Evolutionary conservation across 1,284 basidiomycete species (phyloP), one percentile per base, ranked within the genome.

Genomic region (Fistulina hepatica): DNA sequence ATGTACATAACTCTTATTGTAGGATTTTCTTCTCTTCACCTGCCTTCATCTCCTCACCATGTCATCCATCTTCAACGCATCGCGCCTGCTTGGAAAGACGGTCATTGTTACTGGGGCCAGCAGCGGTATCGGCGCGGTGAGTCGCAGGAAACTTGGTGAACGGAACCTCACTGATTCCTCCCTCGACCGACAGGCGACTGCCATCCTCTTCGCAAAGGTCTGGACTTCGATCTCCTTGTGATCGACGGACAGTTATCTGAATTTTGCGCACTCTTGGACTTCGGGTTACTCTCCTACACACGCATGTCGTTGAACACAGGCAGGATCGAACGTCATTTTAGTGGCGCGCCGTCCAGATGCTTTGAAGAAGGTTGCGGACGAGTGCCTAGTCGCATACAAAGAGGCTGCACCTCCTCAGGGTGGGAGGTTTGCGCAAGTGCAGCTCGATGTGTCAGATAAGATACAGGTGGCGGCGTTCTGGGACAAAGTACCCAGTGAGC

Each of bases 81-180:
- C 80, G 38, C 74, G 81, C 48, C 61, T 93, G 25, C 57, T 82
- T 36, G 81, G 81, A 55, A 91, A 92, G 64, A 90, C 78, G 9
- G 81, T 93, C 42, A 70, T 94, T 37, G 67, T 93, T 43, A 92
- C 89, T 10, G 89, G 89, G 15, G 85, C 88, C 6, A 85, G 81
- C 50, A 74, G 78, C 30, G 86, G 85, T 22, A 90, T 90, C 44
- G 85, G 86, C 37, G 76, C 80, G 43, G 81, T 83, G 48, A 51
- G 70, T 59, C 2, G 7, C 19, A 19, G 22, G 25, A 39, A 25
- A 46, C 17, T 15, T 28, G 10, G 33, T 20, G 17, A 21, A 15
- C 26, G 40, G 17, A 10, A 39, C 39, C 36, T 42, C 26, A 43
- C 41, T 15, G 33, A 30, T 39, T 22, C 15, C 13, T 11, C 19